Evolutionary conservation across 108 stramenopile species (phyloP).

Genomic region (Cyclotella choctawhatcheeana): DNA sequence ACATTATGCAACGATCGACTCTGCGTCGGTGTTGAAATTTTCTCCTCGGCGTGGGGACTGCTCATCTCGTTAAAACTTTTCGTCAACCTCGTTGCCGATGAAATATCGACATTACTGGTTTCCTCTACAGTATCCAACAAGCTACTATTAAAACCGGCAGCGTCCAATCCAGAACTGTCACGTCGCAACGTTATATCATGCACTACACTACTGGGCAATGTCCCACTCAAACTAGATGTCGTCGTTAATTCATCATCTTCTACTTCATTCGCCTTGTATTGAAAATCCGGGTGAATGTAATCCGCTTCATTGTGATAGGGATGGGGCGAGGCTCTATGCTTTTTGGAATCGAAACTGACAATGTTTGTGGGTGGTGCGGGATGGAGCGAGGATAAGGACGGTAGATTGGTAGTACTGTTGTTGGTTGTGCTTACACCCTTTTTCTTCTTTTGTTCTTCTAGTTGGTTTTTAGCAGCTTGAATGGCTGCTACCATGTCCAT

Average conservation of each 20-base stretch:
- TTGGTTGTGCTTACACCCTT: neutral
- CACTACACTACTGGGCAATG: neutral
- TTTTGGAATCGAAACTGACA: conserved; percentile 16
- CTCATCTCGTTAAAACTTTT: neutral
- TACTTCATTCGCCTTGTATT: neutral
- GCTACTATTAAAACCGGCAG: neutral
- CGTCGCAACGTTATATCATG: neutral
- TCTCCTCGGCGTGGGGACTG: neutral
- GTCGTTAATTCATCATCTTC: conserved; percentile 22
- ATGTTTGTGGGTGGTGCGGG: conserved; percentile 25
- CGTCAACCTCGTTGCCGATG: neutral
- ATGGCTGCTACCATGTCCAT: conserved; percentile 48
- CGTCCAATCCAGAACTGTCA: neutral
- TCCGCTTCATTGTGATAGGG: conserved; percentile 15
- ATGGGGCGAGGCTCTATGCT: neutral
- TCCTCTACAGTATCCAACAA: conserved; percentile 6
- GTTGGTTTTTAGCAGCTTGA: conserved; percentile 39
- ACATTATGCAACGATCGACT: neutral
- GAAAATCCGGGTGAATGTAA: conserved; percentile 16
- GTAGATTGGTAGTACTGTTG: neutral
- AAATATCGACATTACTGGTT: too few species aligned
- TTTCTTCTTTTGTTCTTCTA: conserved; percentile 27
- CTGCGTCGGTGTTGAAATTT: too few species aligned
- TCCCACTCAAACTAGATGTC: conserved; percentile 8
- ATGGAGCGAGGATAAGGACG: neutral